These are phyloP conservation scores for Syzygium aromaticum DNA, from an alignment of 345 rosid genomes.

Conservation along the genomic window DNA sequence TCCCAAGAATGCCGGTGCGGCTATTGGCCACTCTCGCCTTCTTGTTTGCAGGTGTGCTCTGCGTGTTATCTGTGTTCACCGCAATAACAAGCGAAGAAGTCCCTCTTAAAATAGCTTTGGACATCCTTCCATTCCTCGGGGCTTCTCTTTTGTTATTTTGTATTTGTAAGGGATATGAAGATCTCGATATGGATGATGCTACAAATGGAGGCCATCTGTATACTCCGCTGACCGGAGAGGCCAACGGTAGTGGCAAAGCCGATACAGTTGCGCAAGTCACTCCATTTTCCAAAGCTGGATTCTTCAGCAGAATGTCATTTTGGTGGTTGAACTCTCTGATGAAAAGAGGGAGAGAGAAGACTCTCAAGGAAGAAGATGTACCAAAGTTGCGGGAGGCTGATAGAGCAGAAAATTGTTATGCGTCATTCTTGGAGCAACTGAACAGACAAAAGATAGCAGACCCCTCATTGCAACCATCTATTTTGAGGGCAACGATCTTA, in stretches of 20 bases:
- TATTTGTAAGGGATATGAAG: slow-evolving; percentile 30
- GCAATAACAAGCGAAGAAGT: slow-evolving; percentile 17
- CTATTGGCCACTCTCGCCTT: slow-evolving; percentile 40
- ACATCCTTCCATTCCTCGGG: slow-evolving; percentile 54
- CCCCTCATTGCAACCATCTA: slow-evolving; percentile 32
- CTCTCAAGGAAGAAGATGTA: slow-evolving; percentile 63
- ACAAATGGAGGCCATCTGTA: slow-evolving; percentile 29
- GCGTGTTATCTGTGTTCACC: slow-evolving; percentile 29
- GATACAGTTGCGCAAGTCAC: slow-evolving; percentile 18
- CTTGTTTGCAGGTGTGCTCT: slow-evolving; percentile 35
- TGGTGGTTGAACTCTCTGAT: slow-evolving; percentile 88
- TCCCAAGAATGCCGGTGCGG: slow-evolving; percentile 26
- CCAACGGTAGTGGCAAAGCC: slow-evolving; percentile 11
- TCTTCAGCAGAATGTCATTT: slow-evolving; percentile 57
- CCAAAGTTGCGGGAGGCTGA: slow-evolving; percentile 53
- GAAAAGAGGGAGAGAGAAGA: slow-evolving; percentile 58
- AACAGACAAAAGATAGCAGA: slow-evolving; percentile 38
- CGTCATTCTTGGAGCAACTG: slow-evolving; percentile 38
- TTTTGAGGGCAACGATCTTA: slow-evolving; percentile 41
- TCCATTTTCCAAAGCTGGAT: slow-evolving; percentile 53
- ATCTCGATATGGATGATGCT: slow-evolving; percentile 11
- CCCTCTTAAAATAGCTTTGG: slow-evolving; percentile 21
- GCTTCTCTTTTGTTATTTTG: slow-evolving; percentile 40
- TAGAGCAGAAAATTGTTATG: slow-evolving; percentile 66
- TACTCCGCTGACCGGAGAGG: slow-evolving; percentile 44